A percentile compares a stretch with the other conserved stretches of the same genome.
phyloP scores from a whole-genome alignment of 768 basidiomycete species.

The Trametes sanguinea region DNA sequence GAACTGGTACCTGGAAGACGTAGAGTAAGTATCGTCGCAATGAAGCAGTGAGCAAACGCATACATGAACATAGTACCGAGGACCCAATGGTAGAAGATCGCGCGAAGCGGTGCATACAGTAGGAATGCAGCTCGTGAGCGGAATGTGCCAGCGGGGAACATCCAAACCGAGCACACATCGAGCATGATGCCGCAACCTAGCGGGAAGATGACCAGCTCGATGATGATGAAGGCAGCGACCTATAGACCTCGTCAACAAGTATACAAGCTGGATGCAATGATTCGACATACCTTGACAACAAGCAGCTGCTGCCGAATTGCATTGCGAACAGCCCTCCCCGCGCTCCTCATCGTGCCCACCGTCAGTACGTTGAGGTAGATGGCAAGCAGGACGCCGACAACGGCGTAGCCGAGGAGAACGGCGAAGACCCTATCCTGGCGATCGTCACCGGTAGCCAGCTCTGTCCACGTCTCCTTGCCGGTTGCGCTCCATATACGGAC shows the following conservation, averaged over 20 bases:
- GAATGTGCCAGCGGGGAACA: conserved; percentile 78
- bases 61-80: conserved; percentile 93
- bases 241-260: conserved; percentile 32
- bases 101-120: conserved; percentile 73
- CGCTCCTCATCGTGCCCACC: conserved; percentile 71
- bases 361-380: conserved; percentile 76
- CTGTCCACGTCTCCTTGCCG: conserved; percentile 54
- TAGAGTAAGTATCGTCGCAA: neutral
- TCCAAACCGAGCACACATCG: conserved; percentile 79
- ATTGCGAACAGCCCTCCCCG: conserved; percentile 71
- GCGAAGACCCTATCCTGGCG: conserved; percentile 68
- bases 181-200: conserved; percentile 85
- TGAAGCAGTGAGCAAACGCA: conserved; percentile 2
- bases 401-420: conserved; percentile 71
- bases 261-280: neutral
- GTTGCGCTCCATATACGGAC: conserved; percentile 46
- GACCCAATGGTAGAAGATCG: conserved; percentile 90
- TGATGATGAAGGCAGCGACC: conserved; percentile 91
- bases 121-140: conserved; percentile 66
- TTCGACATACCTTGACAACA: conserved; percentile 72
- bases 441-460: conserved; percentile 64
- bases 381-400: conserved; percentile 58
- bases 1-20: conserved; percentile 75
- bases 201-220: conserved; percentile 89
- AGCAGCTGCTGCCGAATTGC: conserved; percentile 81